Conservation (phyloP, 2,329 filamentous ascomycete genomes). For the Fusarium burgessii region DNA sequence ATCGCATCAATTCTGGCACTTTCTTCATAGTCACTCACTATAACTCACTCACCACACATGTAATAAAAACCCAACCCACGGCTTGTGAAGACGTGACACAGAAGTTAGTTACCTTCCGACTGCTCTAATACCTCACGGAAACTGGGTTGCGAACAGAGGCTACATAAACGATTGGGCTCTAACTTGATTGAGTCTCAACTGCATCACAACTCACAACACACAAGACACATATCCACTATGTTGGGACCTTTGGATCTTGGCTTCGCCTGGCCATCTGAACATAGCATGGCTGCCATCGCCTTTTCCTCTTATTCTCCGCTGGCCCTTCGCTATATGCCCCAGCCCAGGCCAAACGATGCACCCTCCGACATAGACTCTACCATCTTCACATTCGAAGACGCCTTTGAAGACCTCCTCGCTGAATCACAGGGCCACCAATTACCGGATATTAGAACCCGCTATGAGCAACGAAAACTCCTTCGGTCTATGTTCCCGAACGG, state of each 20-base stretch:
- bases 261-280: constrained; percentile 27
- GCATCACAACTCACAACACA: constrained; percentile 10
- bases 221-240: constrained; percentile 31
- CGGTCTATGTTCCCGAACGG: constrained; percentile 55
- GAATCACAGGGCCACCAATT: constrained; percentile 58
- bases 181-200: constrained; percentile 35
- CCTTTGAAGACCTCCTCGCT: constrained; percentile 69
- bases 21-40: neutral
- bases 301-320: constrained; percentile 49
- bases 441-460: constrained; percentile 53
- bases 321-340: constrained; percentile 58
- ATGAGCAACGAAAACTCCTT: constrained; percentile 54
- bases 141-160: constrained; percentile 49
- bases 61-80: constrained; percentile 3
- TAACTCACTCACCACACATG: neutral
- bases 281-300: constrained; percentile 41
- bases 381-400: constrained; percentile 66
- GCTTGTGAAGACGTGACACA: constrained; percentile 40
- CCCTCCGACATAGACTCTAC: constrained; percentile 52
- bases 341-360: constrained; percentile 61
- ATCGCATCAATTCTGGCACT: constrained; percentile 20
- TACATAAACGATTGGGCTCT: constrained; percentile 47
- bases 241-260: constrained; percentile 36
- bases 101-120: constrained; percentile 48
- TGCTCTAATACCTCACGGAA: constrained; percentile 2